These are phyloP conservation scores for Aspergillus saccharolyticus DNA, from an alignment of 495 filamentous ascomycete species.

Conservation along the genomic window DNA sequence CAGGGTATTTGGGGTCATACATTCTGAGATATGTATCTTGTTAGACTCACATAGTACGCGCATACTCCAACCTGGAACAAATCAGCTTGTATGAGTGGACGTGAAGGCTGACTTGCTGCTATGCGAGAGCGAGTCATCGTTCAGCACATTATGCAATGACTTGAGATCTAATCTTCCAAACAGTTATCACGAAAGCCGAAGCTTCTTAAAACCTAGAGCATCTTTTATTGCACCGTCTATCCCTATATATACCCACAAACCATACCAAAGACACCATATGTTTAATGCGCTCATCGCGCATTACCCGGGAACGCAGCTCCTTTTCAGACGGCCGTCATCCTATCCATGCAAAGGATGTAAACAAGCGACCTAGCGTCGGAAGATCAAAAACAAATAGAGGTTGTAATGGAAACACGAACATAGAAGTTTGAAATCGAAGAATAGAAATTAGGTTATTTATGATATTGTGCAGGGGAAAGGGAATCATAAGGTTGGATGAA, in stretches of 20 bases:
- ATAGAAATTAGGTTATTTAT: not conserved
- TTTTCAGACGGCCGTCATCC: not conserved
- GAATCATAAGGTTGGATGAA: not conserved
- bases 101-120: no score
- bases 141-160: no score
- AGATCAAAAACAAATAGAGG: not conserved
- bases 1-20: no score
- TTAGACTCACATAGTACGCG: no score
- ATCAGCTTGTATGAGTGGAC: no score
- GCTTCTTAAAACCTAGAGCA: not conserved
- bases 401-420: no score
- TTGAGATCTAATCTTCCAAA: no score
- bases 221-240: conserved; percentile 4
- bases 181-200: no score
- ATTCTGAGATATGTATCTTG: no score
- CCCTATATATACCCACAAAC: not conserved
- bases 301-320: not conserved
- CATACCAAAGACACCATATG: not conserved
- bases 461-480: not conserved
- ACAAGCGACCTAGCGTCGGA: not conserved
- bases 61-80: no score
- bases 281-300: not conserved
- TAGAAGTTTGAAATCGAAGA: not conserved
- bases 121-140: no score
- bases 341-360: not conserved